These are phyloP conservation scores for Quercus suber DNA, from an alignment of 306 rosid species.

Conservation along the genomic window DNA sequence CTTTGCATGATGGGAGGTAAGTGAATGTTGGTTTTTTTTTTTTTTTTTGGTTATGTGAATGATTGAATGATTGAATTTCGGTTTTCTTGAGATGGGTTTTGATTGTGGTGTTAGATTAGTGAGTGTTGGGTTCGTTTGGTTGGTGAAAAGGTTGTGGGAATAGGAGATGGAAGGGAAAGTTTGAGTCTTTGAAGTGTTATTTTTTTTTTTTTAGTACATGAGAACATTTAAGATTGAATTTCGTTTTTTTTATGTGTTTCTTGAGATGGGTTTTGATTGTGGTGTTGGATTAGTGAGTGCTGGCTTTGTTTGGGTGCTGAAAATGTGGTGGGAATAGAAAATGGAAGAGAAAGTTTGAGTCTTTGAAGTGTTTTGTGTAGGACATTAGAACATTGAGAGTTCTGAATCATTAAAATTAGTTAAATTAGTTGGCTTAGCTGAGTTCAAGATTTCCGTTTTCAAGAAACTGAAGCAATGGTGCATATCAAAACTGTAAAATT, in stretches of 20 bases:
- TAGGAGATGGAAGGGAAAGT: not conserved
- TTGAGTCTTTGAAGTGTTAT: not conserved
- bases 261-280: not conserved
- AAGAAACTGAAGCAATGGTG: not conserved
- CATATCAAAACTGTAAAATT: not conserved
- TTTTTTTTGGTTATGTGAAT: not conserved
- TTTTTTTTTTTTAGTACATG: not conserved
- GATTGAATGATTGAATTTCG: not conserved
- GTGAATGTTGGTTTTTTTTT: not conserved
- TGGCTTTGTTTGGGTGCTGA: not conserved
- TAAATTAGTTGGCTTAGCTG: not conserved
- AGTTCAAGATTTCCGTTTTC: not conserved
- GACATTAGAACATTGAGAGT: not conserved
- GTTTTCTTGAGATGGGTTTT: not conserved
- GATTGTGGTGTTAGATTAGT: not conserved
- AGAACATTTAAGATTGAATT: not conserved
- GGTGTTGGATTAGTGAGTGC: not conserved
- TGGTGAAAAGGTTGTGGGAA: constrained; percentile 1
- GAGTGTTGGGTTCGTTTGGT: not conserved
- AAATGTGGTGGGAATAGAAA: not conserved
- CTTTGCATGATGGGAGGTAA: constrained; percentile 77
- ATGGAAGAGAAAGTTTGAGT: not conserved
- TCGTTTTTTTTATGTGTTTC: not conserved
- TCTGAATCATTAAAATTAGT: not conserved
- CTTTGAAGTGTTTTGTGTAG: not conserved